These are phyloP conservation scores for Alternaria conjuncta DNA, from an alignment of 2,329 filamentous ascomycete genomes.

Conservation along the genomic window DNA sequence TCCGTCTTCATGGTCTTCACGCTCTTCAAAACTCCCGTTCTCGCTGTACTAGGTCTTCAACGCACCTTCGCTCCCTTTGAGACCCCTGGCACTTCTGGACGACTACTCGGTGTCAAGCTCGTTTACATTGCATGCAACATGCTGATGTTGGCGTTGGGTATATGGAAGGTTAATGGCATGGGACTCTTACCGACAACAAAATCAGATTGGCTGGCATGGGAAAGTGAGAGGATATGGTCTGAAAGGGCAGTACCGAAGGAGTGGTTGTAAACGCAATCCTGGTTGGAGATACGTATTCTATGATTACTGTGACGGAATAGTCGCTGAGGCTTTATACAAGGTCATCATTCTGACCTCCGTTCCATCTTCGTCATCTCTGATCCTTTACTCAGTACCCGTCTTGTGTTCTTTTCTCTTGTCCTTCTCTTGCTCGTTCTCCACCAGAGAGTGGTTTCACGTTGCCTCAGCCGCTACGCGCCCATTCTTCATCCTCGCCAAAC, in stretches of 20 bases:
- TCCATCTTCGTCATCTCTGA: background rate
- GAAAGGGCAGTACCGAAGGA: constrained; percentile 46
- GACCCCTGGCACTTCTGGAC: constrained; percentile 74
- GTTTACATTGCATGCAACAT: constrained; percentile 89
- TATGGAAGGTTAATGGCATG: constrained; percentile 98
- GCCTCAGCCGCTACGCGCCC: background rate
- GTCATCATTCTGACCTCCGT: background rate
- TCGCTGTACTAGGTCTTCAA: constrained; percentile 82
- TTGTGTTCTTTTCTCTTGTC: background rate
- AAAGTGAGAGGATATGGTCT: constrained; percentile 66
- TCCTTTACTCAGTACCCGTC: background rate
- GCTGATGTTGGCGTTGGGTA: constrained; percentile 78
- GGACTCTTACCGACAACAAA: constrained; percentile 93
- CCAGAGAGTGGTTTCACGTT: fast-evolving
- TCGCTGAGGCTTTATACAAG: background rate
- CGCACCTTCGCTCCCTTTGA: constrained; percentile 91
- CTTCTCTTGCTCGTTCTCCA: background rate
- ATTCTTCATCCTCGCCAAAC: background rate
- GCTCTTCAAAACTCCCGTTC: constrained; percentile 95
- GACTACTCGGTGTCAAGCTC: constrained; percentile 82
- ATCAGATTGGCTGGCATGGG: constrained; percentile 98
- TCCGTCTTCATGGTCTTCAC: constrained; percentile 99
- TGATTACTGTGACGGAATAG: background rate
- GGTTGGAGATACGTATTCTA: background rate
- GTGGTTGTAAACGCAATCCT: constrained; percentile 33